Percentiles rank a stretch among this genome's conserved stretches.
These are phyloP conservation scores for Fagus crenata DNA, from an alignment of 306 rosid species.

Conservation along the genomic window DNA sequence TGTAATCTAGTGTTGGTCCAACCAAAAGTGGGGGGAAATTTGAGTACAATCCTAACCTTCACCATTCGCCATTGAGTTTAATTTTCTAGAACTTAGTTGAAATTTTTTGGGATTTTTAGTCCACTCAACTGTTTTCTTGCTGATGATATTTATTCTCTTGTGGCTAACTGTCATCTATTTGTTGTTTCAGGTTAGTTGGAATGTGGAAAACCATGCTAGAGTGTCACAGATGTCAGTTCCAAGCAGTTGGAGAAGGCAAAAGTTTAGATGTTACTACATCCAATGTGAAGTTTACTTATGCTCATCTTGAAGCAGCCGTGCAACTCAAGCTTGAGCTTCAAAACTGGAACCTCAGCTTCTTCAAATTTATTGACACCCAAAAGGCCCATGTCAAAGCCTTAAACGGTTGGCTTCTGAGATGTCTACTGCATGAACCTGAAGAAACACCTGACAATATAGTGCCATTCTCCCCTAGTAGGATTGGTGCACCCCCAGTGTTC, in stretches of 20 bases:
- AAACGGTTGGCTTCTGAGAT: conserved; percentile 72
- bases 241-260: conserved; percentile 47
- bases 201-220: conserved; percentile 87
- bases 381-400: conserved; percentile 62
- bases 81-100: background rate
- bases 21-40: too few species aligned
- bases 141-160: background rate
- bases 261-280: conserved; percentile 37
- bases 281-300: conserved; percentile 34
- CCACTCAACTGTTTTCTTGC: background rate
- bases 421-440: conserved; percentile 58
- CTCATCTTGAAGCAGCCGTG: conserved; percentile 54
- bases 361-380: conserved; percentile 62
- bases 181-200: conserved; percentile 46
- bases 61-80: too few species aligned
- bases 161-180: conserved; percentile 16
- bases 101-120: background rate
- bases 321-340: conserved; percentile 63
- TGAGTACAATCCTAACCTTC: too few species aligned
- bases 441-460: conserved; percentile 38
- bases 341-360: conserved; percentile 64
- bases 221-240: conserved; percentile 58
- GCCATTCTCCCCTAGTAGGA: conserved; percentile 53
- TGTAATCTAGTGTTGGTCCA: too few species aligned
- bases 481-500: conserved; percentile 67